These are phyloP conservation scores for Astrothelium subdiscretum DNA, from an alignment of 495 filamentous ascomycete species.

Conservation along the genomic window DNA sequence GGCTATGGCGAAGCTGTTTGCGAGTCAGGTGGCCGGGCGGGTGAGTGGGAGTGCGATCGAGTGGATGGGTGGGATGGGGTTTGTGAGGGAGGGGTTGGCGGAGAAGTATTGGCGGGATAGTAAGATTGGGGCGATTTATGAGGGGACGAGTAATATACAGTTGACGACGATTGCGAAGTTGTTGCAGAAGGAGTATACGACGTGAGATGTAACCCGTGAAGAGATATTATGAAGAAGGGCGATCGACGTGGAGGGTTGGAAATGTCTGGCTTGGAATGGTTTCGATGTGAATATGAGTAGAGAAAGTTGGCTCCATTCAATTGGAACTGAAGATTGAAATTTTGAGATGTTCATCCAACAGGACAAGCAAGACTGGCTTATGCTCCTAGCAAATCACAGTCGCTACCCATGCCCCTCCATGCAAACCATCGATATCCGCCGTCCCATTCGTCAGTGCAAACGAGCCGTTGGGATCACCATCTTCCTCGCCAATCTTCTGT, in stretches of 20 bases:
- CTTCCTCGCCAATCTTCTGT: conserved; percentile 13
- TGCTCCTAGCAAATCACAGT: not conserved
- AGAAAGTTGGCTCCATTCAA: not conserved
- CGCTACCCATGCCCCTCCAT: not conserved
- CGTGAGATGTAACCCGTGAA: conserved; percentile 26
- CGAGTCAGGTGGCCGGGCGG: conserved; percentile 81
- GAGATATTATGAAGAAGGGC: not conserved
- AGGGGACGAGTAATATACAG: conserved; percentile 81
- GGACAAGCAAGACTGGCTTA: not conserved
- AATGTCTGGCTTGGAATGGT: not conserved
- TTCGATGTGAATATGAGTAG: not conserved
- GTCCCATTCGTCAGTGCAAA: not conserved
- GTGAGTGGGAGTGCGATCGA: conserved; percentile 83
- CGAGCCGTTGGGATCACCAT: conserved; percentile 19
- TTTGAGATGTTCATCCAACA: not conserved
- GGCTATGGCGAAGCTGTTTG: conserved; percentile 95
- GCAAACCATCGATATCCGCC: not conserved
- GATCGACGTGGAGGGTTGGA: not conserved
- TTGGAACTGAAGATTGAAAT: not conserved
- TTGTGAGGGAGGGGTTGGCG: conserved; percentile 89
- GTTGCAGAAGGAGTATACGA: conserved; percentile 81
- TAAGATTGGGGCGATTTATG: conserved; percentile 98
- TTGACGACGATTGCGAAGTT: conserved; percentile 88
- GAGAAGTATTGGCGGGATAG: conserved; percentile 98
- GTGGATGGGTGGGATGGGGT: conserved; percentile 99